phyloP scores from a whole-genome alignment of 2,329 filamentous ascomycete species.

The Neoascochyta sp. region DNA sequence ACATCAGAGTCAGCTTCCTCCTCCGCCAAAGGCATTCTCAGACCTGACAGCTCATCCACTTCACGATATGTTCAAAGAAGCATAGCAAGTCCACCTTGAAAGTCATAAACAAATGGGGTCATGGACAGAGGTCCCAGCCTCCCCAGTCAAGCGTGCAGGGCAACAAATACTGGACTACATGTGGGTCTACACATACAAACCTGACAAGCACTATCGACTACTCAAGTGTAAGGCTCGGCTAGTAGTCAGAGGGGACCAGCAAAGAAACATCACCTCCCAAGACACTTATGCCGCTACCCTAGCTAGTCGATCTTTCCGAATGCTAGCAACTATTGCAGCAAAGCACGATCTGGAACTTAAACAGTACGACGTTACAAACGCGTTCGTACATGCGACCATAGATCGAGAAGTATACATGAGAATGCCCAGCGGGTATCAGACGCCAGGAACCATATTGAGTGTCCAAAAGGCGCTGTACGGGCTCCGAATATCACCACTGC shows the following conservation, averaged over 20 bases:
- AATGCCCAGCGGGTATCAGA: constrained; percentile 1
- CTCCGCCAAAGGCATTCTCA: not conserved
- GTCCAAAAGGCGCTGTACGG: constrained; percentile 1
- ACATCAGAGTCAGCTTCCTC: constrained; percentile 2
- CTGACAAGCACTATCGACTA: too few relatives aligned
- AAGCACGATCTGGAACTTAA: constrained; percentile 13
- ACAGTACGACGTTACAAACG: constrained; percentile 16
- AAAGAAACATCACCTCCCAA: constrained; percentile 1
- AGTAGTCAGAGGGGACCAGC: too few relatives aligned
- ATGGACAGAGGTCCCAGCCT: too few relatives aligned
- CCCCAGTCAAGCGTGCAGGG: too few relatives aligned
- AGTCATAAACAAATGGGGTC: too few relatives aligned
- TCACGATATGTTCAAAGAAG: too few relatives aligned
- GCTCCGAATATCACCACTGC: constrained; percentile 1
- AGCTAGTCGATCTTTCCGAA: constrained; percentile 1
- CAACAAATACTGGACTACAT: too few relatives aligned
- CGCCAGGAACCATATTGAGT: not conserved
- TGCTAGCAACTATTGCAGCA: not conserved
- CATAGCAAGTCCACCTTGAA: too few relatives aligned
- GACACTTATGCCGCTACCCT: constrained; percentile 10
- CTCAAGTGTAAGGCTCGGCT: too few relatives aligned
- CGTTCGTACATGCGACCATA: constrained; percentile 14
- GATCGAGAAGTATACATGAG: constrained; percentile 4
- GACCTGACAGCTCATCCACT: not conserved
- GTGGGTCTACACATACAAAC: too few relatives aligned